Base-by-base conservation (phyloP, 768 basidiomycete genomes). In the Tephrocybe sp. region DNA sequence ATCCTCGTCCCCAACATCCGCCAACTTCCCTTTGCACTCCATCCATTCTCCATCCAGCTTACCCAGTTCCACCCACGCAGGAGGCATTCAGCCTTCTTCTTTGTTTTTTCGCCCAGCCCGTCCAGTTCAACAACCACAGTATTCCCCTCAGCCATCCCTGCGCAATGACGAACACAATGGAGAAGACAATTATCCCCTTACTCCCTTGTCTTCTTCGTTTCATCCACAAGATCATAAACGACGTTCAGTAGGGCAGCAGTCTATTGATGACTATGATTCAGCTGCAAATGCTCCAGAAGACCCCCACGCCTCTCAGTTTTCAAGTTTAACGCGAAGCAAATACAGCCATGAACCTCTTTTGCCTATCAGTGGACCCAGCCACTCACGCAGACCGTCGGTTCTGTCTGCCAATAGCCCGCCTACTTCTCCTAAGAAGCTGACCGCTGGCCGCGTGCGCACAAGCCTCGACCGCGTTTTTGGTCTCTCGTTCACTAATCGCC, bases 51-150 rank as follows among this genome's bases (percentile, higher is more conserved):
- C 45, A 31, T 56, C 64, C 41, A 54, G 53, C 9, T 64, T 71
- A 42, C 38, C 53, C 41, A 68, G 69, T 48, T 63, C 78, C 1
- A 84, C 85, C 0, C 85, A 89, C 64, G 83, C 84, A 11, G 80
- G 82, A 39, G 89, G 87, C 30, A 86, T 91, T 16, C 82, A 84
- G 49, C 88, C 91, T 13, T 83, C 88, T 9, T 80, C 87, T 4
- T 84, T 86, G 6, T 91, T 92, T 71, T 91, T 91, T 62, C 80
- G 75, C 17, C 87, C 88, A 4, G 78, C 83, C 4, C 76, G 83
- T 44, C 89, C 87, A 0, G 65, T 66, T 19, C 71, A 81, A 45
- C 72, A 73, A 49, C 65, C 64, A 10, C 66, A 65, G 43, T 74
- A 67, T 55, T 77, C 73, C 26, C 78, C 65, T 19, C 73, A 72